Evolutionary conservation across 2,329 filamentous ascomycete species (phyloP), one percentile per base, ranked within the genome.

Genomic region (Didymella arachidicola): DNA sequence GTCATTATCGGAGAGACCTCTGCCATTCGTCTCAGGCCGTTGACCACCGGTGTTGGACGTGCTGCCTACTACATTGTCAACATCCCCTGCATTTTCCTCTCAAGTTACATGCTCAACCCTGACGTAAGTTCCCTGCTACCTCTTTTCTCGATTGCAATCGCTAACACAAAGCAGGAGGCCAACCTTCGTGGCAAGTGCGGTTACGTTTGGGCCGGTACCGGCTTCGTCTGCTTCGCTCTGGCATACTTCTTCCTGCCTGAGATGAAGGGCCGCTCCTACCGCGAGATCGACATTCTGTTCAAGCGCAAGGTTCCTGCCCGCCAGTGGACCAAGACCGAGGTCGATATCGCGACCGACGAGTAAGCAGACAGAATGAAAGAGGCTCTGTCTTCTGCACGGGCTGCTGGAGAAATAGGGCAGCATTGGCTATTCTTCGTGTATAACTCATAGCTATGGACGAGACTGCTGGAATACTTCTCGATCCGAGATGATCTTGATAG

Each of bases 1-100:
- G 84, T 86, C 76, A 87, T 89, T 64, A 89, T 89, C 45, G 86
- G 84, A 65, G 87, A 89, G 75, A 89, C 87, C 2, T 88, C 87
- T 0, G 78, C 87, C 49, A 82, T 89, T 53, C 86, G 87, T 61
- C 86, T 89, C 29, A 75, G 87, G 46, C 84, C 87, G 45, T 77
- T 89, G n/a, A 89, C 84, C 3, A 89, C 87, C 25, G 87, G 86
- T 74, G 76, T 89, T 48, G 87, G 87, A 70, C 86, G 87, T 70
- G 87, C 77, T 52, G 77, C 80, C 12, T 89, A 89, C 80, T 89
- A 89, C 76, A 66, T 87, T 5, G 78, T 87, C 61, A 83, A 89
- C 58, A 89, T 89, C 72, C 86, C 87, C 66, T 87, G 84, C 68
- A 89, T 89, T 70, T 89, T 86, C 82, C 81, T 87, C 10, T 73